Conservation (phyloP, 179 eudicot genomes). For the Heliamphora pulchella region DNA sequence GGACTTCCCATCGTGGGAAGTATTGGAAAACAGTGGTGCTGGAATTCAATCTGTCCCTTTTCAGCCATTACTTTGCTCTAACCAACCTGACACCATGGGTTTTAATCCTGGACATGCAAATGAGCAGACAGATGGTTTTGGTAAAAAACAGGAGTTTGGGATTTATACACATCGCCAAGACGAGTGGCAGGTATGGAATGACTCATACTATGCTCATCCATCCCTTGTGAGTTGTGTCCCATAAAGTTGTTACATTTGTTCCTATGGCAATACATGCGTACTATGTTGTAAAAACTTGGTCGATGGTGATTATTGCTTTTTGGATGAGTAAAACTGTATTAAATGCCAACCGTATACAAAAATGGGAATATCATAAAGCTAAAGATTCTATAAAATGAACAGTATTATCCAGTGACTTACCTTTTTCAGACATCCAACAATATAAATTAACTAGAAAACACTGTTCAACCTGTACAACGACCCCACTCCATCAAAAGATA, state of each 20-base stretch:
- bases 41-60: constrained; percentile 33
- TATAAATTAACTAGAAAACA: too few relatives aligned
- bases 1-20: constrained; percentile 35
- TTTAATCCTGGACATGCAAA: constrained; percentile 30
- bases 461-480: too few relatives aligned
- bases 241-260: background rate
- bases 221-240: too few relatives aligned
- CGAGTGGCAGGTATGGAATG: constrained; percentile 40
- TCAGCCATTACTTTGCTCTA: constrained; percentile 23
- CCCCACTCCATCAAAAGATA: too few relatives aligned
- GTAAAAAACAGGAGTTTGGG: constrained; percentile 23
- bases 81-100: constrained; percentile 20
- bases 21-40: constrained; percentile 28
- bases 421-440: too few relatives aligned
- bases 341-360: too few relatives aligned
- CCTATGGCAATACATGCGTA: background rate
- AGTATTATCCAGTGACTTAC: too few relatives aligned
- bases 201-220: background rate
- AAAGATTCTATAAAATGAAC: too few relatives aligned
- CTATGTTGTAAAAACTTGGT: background rate
- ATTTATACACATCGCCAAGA: constrained; percentile 23
- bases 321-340: too few relatives aligned
- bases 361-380: too few relatives aligned
- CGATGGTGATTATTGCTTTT: background rate
- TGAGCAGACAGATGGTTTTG: constrained; percentile 28